Evolutionary conservation across 2,329 filamentous ascomycete genomes (phyloP).

Genomic region (Monosporascus ibericus): DNA sequence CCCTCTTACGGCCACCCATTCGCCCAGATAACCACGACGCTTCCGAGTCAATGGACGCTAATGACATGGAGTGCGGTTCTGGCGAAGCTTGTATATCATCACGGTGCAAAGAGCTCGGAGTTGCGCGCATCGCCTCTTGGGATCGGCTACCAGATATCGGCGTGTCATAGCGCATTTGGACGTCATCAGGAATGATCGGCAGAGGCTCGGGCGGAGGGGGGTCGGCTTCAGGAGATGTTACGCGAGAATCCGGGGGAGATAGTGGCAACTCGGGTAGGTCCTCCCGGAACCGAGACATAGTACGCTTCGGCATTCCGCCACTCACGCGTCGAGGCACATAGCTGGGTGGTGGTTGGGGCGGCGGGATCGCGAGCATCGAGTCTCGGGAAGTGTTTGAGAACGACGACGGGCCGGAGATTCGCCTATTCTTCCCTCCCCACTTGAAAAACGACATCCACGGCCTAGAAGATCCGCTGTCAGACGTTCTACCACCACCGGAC

Average conservation of each 20-base stretch:
- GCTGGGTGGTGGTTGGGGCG: conserved; percentile 25
- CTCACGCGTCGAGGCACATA: conserved; percentile 28
- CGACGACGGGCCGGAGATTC: conserved; percentile 60
- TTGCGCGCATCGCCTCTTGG: conserved; percentile 35
- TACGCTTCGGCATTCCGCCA: conserved; percentile 60
- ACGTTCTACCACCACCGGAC: conserved; percentile 44
- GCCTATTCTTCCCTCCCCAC: conserved; percentile 55
- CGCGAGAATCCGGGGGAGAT: conserved; percentile 76
- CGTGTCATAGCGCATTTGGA: conserved; percentile 37
- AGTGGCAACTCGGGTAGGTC: conserved; percentile 81
- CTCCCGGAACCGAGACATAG: conserved; percentile 86
- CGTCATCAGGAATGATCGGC: conserved; percentile 27
- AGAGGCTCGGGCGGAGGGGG: conserved; percentile 23
- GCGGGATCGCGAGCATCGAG: conserved; percentile 57
- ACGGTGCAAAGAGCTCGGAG: conserved; percentile 37
- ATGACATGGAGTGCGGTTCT: conserved; percentile 68
- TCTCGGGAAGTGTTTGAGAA: conserved; percentile 90
- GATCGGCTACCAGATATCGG: conserved; percentile 39
- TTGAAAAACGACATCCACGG: conserved; percentile 73
- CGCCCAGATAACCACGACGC: conserved; percentile 91
- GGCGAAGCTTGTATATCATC: conserved; percentile 42
- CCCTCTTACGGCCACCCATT: conserved; percentile 37
- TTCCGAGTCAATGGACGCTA: conserved; percentile 93
- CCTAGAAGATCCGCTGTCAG: conserved; percentile 44
- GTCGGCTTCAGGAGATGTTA: conserved; percentile 70